A percentile compares a stretch with the other conserved stretches of the same genome.
Evolutionary conservation across 1,284 basidiomycete species (phyloP).

Genomic region (Fistulinella cinereoalba): DNA sequence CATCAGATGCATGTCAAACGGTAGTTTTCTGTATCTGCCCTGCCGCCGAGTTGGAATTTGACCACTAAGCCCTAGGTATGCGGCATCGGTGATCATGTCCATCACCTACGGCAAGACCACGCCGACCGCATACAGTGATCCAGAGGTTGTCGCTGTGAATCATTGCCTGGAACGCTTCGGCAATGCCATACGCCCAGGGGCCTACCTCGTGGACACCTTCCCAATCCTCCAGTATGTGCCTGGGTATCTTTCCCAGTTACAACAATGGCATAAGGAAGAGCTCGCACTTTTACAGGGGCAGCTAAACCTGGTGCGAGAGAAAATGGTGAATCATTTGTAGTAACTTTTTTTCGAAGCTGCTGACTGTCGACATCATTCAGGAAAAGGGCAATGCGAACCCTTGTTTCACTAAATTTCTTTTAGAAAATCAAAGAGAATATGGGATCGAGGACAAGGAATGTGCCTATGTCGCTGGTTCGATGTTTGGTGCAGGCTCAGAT

Average conservation of each 20-base stretch:
- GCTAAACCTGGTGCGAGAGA: constrained; percentile 42
- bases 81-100: constrained; percentile 60
- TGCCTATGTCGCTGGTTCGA: constrained; percentile 38
- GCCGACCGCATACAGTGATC: constrained; percentile 18
- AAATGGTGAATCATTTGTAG: constrained; percentile 38
- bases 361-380: constrained; percentile 9
- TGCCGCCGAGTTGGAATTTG: not conserved
- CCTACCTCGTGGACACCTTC: constrained; percentile 54
- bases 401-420: constrained; percentile 17
- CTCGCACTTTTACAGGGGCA: constrained; percentile 51
- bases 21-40: constrained; percentile 23
- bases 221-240: constrained; percentile 58
- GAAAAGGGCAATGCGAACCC: constrained; percentile 7
- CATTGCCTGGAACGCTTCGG: constrained; percentile 36
- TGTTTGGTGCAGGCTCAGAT: constrained; percentile 42
- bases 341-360: not conserved
- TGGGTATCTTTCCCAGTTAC: constrained; percentile 52
- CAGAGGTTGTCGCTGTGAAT: constrained; percentile 31
- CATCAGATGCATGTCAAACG: constrained; percentile 54
- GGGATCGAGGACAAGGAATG: constrained; percentile 14
- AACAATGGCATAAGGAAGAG: constrained; percentile 56
- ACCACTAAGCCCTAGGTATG: constrained; percentile 43
- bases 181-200: constrained; percentile 38
- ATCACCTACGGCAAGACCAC: constrained; percentile 59
- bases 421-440: constrained; percentile 21